Conservation (phyloP, 805 yeast species). For the Candida maesae region DNA sequence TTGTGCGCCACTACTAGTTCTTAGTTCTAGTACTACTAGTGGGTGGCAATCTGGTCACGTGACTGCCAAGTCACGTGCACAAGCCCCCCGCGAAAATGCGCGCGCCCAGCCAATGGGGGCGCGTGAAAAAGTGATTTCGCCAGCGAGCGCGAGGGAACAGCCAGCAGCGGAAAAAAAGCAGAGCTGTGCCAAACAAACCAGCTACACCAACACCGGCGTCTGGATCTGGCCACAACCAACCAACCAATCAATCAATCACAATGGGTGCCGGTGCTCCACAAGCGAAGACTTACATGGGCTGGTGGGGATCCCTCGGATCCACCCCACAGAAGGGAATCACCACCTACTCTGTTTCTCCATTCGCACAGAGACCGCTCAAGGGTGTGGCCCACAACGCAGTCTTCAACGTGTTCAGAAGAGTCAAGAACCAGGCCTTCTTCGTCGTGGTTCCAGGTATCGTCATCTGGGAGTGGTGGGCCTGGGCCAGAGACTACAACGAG, state of each 20-base stretch:
- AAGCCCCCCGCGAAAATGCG: too few relatives aligned
- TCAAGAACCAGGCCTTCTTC: conserved; percentile 77
- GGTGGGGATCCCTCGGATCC: conserved; percentile 95
- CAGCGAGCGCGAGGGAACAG: too few relatives aligned
- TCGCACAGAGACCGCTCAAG: conserved; percentile 87
- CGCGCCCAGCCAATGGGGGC: conserved; percentile 14
- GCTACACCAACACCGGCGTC: too few relatives aligned
- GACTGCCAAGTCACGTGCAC: background rate
- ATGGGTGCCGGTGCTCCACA: conserved; percentile 65
- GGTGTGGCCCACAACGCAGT: conserved; percentile 81
- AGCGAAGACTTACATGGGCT: conserved; percentile 83
- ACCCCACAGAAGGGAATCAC: conserved; percentile 85
- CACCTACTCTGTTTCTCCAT: conserved; percentile 88
- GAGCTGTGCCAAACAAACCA: too few relatives aligned
- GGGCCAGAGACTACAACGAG: conserved; percentile 87
- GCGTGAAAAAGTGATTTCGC: conserved; percentile 10
- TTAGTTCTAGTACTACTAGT: too few relatives aligned
- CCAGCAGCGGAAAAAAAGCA: conserved; percentile 9
- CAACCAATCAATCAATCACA: conserved; percentile 12
- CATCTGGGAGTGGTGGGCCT: conserved; percentile 83
- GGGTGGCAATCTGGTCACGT: too few relatives aligned
- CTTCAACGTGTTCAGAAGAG: conserved; percentile 94
- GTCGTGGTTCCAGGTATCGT: conserved; percentile 72
- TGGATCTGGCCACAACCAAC: too few relatives aligned
- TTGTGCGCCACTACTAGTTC: too few relatives aligned